Conservation (phyloP, 257 asterid species). For the Solanum chaucha region DNA sequence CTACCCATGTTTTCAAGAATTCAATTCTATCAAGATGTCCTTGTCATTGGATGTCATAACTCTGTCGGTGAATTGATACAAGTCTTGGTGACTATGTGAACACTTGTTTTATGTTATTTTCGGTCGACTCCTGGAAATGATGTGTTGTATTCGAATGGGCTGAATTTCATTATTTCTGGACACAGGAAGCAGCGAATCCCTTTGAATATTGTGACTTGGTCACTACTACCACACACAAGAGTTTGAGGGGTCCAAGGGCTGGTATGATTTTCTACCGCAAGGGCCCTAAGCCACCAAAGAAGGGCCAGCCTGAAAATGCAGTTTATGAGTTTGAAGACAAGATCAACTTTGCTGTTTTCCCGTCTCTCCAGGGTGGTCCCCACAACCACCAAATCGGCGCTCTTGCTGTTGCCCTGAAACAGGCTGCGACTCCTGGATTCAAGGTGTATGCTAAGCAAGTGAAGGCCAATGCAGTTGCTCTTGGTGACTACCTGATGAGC, state of each 20-base stretch:
- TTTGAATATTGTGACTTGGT: slow-evolving; percentile 87
- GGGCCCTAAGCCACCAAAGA: slow-evolving; percentile 48
- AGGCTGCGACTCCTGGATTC: slow-evolving; percentile 71
- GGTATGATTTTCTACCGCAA: slow-evolving; percentile 45
- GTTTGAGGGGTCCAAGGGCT: slow-evolving; percentile 86
- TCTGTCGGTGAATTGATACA: not conserved
- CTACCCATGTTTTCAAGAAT: not conserved
- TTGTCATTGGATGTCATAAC: not conserved
- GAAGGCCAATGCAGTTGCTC: slow-evolving; percentile 87
- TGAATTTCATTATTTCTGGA: not conserved
- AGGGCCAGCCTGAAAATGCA: slow-evolving; percentile 73
- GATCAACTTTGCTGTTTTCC: slow-evolving; percentile 94
- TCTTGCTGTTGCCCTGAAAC: slow-evolving; percentile 93
- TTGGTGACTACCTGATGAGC: slow-evolving; percentile 79
- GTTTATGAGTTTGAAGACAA: slow-evolving; percentile 93
- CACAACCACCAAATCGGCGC: slow-evolving; percentile 99
- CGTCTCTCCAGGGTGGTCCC: slow-evolving; percentile 97
- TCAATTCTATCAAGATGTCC: not conserved
- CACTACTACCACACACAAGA: slow-evolving; percentile 97
- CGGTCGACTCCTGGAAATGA: not conserved
- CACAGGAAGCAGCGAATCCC: slow-evolving; percentile 69
- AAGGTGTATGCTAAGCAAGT: slow-evolving; percentile 93
- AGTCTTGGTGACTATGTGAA: not conserved
- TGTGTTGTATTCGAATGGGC: not conserved
- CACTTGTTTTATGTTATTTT: not conserved